Evolutionary conservation across 371 early-diverging fungal genomes (phyloP), one percentile per base, ranked within the genome.

Genomic region (Apophysomyces trapeziformis): DNA sequence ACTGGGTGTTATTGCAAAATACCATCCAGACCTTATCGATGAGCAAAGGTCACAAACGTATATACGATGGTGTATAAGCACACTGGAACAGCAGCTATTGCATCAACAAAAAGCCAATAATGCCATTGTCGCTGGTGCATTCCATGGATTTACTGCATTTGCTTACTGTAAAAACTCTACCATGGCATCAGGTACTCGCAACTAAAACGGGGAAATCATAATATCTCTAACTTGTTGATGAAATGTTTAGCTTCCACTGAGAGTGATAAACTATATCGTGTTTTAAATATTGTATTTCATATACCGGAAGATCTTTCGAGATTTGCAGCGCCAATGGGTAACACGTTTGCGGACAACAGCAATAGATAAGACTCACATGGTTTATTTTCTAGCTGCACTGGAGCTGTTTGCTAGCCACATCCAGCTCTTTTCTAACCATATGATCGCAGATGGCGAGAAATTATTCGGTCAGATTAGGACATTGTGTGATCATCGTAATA

Each of bases 341-440:
- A 54, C 38, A 16, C 35, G 0, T 41, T 50, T 26, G 32, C 32
- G 32, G 32, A 26, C 32, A 26, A 26, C 32, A 3, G 32, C 32
- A 26, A 26, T 2, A 26, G 2, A 3, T 2, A 26, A 2, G 47
- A 5, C 26, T 41, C 43, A 35, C 43, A 41, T 58, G 44, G 57
- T 60, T 21, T 14, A 37, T 62, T 13, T 60, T 43, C 47, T 72
- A 82, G 89, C 90, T 54, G 91, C 87, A 1, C 44, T 91, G 45
- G 69, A 77, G 6, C 64, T 93, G 7, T 75, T 93, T 39, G 64
- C 67, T 1, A 71, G 87, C 14, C 89, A 91, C 57, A 73, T 80
- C 3, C 43, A 60, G 6, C 37, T 86, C 1, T 90, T 93, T 67
- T 67, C 74, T 6, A 54, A 66, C 7, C 62, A 74, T 1, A 38